Evolutionary conservation across 1,284 basidiomycete genomes (phyloP), one percentile per base, ranked within the genome.

Genomic region (Malassezia brasiliensis): DNA sequence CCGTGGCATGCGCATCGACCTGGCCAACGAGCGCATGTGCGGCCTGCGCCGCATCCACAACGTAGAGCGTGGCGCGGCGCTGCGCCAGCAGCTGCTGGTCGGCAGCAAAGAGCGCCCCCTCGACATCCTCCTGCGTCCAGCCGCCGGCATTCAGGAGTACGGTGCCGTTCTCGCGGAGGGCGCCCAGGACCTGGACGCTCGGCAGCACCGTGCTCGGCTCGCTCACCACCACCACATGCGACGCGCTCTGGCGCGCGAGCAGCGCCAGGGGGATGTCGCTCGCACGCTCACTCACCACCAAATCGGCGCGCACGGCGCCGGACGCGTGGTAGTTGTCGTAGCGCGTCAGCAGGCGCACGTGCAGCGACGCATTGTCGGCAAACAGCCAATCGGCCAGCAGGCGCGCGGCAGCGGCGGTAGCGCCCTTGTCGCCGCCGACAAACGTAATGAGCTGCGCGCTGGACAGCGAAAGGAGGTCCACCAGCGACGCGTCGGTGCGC

Each of bases 291-390:
- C 64, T 59, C 17, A 67, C 30, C 45, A 73, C 58, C 34, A 74
- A 45, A 56, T 74, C 72, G 41, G 65, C 59, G 35, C 72, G 67
- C 17, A 72, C 60, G 15, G 69, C 58, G 32, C 70, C 70, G 34
- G 63, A 58, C 2, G 65, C 65, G 42, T 61, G 64, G 49, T 63
- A 74, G 60, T 72, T 73, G 62, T 74, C 72, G 63, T 53, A 70
- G 52, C 72, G 69, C 41, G 68, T 59, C 25, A 72, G 56, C n/a
- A 70, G 53, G 45, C 64, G 60, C 34, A 66, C 62, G 58, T 59
- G 46, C n/a, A 56, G 61, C 53, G 55, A 54, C 17, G 55, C 50
- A 42, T 61, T 60, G 12, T 63, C 56, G 35, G 62, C 64, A n/a
- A 60, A 62, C 45, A 74, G 62, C 22, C 62, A 57, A 35, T 66